Base-by-base conservation (phyloP, 768 basidiomycete genomes). In the Dentipellis sp. region DNA sequence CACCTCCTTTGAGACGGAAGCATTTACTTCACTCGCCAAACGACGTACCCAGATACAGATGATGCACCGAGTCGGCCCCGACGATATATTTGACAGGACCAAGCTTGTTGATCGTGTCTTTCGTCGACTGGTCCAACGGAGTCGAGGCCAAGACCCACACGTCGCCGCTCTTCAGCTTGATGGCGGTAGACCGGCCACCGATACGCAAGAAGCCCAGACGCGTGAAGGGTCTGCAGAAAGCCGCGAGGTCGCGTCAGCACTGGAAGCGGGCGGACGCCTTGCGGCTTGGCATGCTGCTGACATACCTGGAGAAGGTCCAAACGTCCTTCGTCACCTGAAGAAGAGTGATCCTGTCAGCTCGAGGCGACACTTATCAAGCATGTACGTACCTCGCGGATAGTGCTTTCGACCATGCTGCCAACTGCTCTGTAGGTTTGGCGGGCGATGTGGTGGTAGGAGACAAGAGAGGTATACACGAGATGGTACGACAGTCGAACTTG, bases 61-160 rank as follows among this genome's bases (percentile, higher is more conserved):
- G 73, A 64, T 88, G 86, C 1, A 80, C 79, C 0, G 70, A 67
- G 55, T 86, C 82, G 0, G 78, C 74, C 10, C 78, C 77, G 52
- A 86, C 68, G 63, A 87, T 80, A 62, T 57, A 85, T 82, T 82
- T 84, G 53, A 91, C 86, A 11, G 79, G 77, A 0, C 91, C 89
- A 1, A 93, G 70, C 22, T 76, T 73, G 48, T 80, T 74, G 9
- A 91, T 68, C 47, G 78, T 83, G 3, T 68, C 57, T 64, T 84
- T 84, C 2, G 89, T 91, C 23, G 81, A 81, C 2, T 72, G 71
- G 38, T 80, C 78, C 53, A 90, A 71, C 0, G 88, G 86, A 8
- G 86, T 86, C 1, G 89, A 91, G 0, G 88, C 91, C n/a, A 91
- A 73, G 11, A 93, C 75, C 82, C 89, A 94, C 23, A 94, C 82